phyloP scores from a whole-genome alignment of 306 rosid genomes.

The Mimosa pudica region DNA sequence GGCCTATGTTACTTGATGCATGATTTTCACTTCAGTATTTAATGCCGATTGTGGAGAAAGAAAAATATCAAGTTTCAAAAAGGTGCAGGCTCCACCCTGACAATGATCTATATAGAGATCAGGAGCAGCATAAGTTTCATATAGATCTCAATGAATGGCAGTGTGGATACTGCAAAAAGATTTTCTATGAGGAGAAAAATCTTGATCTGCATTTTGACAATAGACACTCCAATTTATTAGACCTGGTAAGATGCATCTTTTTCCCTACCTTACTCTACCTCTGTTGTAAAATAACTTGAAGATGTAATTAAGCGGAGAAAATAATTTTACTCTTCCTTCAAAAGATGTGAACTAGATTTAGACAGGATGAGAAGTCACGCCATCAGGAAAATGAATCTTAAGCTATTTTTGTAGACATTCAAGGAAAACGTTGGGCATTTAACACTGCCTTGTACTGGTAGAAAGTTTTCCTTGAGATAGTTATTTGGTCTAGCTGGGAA shows the following conservation, averaged over 20 bases:
- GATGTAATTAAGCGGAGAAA: background rate
- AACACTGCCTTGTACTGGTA: background rate
- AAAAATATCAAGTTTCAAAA: constrained; percentile 47
- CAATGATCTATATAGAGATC: constrained; percentile 59
- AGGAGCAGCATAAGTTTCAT: constrained; percentile 54
- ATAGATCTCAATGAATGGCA: constrained; percentile 54
- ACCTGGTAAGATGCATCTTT: constrained; percentile 50
- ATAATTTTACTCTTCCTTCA: background rate
- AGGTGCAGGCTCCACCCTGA: constrained; percentile 55
- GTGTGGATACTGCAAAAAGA: constrained; percentile 57
- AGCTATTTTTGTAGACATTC: constrained; percentile 19
- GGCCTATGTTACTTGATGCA: constrained; percentile 24
- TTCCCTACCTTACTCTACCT: constrained; percentile 1
- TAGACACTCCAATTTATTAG: constrained; percentile 67
- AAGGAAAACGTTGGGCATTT: constrained; percentile 2
- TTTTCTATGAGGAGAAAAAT: constrained; percentile 56
- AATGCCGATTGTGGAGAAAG: constrained; percentile 59
- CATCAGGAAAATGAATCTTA: background rate
- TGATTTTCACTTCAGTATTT: constrained; percentile 48
- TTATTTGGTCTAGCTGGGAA: constrained; percentile 9
- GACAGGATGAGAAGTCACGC: constrained; percentile 6
- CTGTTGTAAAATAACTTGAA: constrained; percentile 13
- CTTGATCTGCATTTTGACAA: constrained; percentile 79
- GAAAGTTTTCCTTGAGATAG: constrained; percentile 11
- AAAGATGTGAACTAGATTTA: background rate